Conservation (phyloP, 139 green algal genomes). For the Protoeuglena noctilucae region DNA sequence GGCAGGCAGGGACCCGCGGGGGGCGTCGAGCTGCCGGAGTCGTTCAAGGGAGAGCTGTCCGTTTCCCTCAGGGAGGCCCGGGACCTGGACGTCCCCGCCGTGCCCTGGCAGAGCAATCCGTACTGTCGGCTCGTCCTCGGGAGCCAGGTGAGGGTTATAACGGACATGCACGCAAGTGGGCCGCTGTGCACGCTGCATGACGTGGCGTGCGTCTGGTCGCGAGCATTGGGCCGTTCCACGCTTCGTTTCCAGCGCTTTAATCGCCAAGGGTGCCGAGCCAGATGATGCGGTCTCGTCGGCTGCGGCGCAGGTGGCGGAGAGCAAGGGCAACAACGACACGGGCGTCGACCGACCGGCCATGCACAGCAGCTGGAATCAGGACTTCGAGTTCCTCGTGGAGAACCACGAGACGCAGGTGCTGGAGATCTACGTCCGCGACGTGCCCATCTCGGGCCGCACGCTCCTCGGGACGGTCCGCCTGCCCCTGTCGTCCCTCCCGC, state of each 20-base stretch:
- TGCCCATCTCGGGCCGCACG: constrained; percentile 55
- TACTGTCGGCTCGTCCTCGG: constrained; percentile 72
- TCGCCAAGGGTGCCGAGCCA: too few species aligned
- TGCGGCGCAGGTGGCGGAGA: too few species aligned
- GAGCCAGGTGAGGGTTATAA: constrained; percentile 58
- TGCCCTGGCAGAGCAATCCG: constrained; percentile 77
- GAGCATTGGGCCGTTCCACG: too few species aligned
- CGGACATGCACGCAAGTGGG: too few species aligned
- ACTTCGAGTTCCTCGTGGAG: constrained; percentile 83
- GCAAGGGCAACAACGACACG: constrained; percentile 16
- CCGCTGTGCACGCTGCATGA: too few species aligned
- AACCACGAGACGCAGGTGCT: constrained; percentile 45
- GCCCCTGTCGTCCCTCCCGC: constrained; percentile 25
- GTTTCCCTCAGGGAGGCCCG: constrained; percentile 60
- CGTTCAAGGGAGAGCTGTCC: constrained; percentile 57
- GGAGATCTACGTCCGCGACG: constrained; percentile 41
- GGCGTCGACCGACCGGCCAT: too few species aligned
- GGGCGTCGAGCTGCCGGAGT: constrained; percentile 62
- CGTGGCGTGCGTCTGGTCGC: too few species aligned
- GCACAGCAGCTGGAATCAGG: constrained; percentile 93
- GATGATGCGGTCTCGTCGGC: too few species aligned
- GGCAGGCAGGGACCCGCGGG: constrained; percentile 63
- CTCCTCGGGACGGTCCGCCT: constrained; percentile 49
- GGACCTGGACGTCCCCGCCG: constrained; percentile 73
- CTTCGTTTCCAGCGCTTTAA: too few species aligned